These are phyloP conservation scores for Termitomyces sp. DNA, from an alignment of 768 basidiomycete genomes.

Conservation along the genomic window DNA sequence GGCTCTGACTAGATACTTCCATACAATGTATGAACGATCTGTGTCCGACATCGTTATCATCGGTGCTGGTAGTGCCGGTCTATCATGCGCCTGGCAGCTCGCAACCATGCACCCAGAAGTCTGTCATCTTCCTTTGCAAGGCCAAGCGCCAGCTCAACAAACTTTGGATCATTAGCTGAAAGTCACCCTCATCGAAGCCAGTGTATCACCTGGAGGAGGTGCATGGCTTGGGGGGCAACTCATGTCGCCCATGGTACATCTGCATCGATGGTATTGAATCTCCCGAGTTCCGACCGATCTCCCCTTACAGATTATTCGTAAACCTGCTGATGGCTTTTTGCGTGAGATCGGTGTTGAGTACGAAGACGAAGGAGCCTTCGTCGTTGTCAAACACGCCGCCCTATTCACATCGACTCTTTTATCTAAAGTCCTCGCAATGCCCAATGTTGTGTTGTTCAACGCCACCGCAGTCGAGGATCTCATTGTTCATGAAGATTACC, in stretches of 20 bases:
- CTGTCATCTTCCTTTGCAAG: constrained; percentile 9
- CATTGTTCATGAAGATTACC: constrained; percentile 58
- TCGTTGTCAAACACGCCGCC: constrained; percentile 79
- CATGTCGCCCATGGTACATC: constrained; percentile 68
- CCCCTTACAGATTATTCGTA: constrained; percentile 55
- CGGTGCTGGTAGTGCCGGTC: constrained; percentile 64
- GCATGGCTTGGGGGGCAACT: constrained; percentile 78
- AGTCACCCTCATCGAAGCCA: constrained; percentile 61
- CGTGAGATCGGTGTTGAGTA: constrained; percentile 63
- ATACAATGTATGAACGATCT: constrained; percentile 66
- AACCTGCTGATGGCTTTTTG: constrained; percentile 71
- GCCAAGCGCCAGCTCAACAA: background rate
- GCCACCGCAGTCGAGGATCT: constrained; percentile 81
- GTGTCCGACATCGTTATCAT: constrained; percentile 75
- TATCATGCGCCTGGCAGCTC: constrained; percentile 71
- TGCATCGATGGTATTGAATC: background rate
- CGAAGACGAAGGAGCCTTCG: constrained; percentile 73
- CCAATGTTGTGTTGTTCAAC: constrained; percentile 72
- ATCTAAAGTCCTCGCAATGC: constrained; percentile 61
- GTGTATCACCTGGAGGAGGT: constrained; percentile 73
- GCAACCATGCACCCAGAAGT: constrained; percentile 63
- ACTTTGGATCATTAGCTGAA: constrained; percentile 31
- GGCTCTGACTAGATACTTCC: constrained; percentile 50
- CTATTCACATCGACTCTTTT: constrained; percentile 76
- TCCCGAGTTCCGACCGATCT: background rate